Evolutionary conservation across 192 early-diverging fungal genomes (phyloP).

Genomic region (Anaeromyces robustus): DNA sequence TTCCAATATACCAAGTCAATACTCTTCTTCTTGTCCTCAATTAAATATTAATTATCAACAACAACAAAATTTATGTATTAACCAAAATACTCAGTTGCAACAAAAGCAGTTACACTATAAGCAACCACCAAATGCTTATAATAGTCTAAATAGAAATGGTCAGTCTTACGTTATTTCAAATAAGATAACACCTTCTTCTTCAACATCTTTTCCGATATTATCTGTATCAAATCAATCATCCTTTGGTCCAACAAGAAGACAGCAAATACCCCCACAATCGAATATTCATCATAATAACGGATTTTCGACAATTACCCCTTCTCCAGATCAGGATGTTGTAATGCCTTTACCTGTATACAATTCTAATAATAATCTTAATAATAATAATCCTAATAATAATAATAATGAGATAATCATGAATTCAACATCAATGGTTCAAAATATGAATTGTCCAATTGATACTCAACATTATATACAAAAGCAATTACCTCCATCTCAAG

Average conservation of each 20-base stretch:
- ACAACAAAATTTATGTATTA: background rate
- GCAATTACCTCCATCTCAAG: background rate
- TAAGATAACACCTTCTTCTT: background rate
- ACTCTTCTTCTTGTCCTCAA: background rate
- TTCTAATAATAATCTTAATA: background rate
- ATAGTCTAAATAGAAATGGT: background rate
- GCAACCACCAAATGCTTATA: background rate
- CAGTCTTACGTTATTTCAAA: background rate
- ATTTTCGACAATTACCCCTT: background rate
- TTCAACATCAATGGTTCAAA: background rate
- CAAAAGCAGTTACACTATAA: background rate
- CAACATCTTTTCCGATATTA: background rate
- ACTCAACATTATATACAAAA: background rate
- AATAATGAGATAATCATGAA: background rate
- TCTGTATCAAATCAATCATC: background rate
- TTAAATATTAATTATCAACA: background rate
- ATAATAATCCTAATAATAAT: too few species aligned
- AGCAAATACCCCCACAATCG: background rate
- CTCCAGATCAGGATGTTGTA: background rate
- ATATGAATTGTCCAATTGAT: background rate
- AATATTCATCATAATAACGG: background rate
- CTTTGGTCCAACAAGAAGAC: background rate
- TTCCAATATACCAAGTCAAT: background rate
- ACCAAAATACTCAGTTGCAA: background rate
- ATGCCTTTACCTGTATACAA: background rate